Percentiles rank a stretch among this genome's conserved stretches.
Evolutionary conservation across 306 rosid genomes (phyloP).

Genomic region (Castanea mollissima): DNA sequence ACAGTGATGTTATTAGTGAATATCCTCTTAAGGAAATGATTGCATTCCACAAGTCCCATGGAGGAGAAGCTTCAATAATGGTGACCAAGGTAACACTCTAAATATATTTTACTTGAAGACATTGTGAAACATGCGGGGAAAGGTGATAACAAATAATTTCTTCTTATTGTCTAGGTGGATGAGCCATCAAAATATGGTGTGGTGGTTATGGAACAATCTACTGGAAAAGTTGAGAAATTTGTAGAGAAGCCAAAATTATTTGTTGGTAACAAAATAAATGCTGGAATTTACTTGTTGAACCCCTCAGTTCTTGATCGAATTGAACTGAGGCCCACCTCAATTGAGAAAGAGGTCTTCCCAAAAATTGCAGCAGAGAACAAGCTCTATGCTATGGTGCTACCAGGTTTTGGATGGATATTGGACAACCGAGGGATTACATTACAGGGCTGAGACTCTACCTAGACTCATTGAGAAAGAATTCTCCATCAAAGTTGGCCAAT

Average conservation of each 20-base stretch:
- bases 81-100: conserved; percentile 78
- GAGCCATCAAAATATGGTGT: conserved; percentile 99
- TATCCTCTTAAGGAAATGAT: conserved; percentile 93
- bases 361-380: conserved; percentile 78
- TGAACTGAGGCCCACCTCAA: conserved; percentile 91
- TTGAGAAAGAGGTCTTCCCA: conserved; percentile 98
- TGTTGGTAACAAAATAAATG: conserved; percentile 99
- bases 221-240: conserved; percentile 91
- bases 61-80: conserved; percentile 99
- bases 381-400: conserved; percentile 95
- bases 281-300: conserved; percentile 86
- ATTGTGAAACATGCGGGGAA: background rate
- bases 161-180: conserved; percentile 68
- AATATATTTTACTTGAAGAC: background rate
- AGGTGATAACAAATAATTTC: conserved; percentile 19
- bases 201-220: conserved; percentile 82
- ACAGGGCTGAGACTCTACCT: conserved; percentile 81
- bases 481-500: conserved; percentile 64
- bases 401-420: conserved; percentile 99
- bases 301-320: conserved; percentile 90
- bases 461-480: conserved; percentile 74
- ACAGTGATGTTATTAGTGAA: conserved; percentile 97
- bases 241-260: conserved; percentile 96
- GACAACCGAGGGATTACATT: conserved; percentile 96
- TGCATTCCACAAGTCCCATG: conserved; percentile 83